These are phyloP conservation scores for Colletotrichum liriopes DNA, from an alignment of 2,329 filamentous ascomycete species.

Conservation along the genomic window DNA sequence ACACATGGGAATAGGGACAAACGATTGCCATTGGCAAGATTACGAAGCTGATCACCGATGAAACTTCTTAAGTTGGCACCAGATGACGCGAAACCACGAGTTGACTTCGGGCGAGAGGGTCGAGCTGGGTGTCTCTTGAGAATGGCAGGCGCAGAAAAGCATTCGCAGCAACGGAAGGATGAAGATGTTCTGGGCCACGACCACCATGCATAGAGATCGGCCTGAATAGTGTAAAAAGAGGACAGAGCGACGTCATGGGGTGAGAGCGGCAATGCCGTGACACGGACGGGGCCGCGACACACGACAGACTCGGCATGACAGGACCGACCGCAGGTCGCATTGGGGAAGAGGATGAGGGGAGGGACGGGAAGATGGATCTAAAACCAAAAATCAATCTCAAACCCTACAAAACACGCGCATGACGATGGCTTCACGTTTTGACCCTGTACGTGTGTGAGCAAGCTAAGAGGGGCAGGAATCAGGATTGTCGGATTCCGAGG, in stretches of 20 bases:
- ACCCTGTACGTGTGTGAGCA: not conserved
- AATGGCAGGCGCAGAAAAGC: slow-evolving; percentile 5
- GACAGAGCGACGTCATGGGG: slow-evolving; percentile 29
- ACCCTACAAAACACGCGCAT: slow-evolving; percentile 26
- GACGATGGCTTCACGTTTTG: slow-evolving; percentile 41
- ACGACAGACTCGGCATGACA: slow-evolving; percentile 24
- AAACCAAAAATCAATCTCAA: slow-evolving; percentile 29
- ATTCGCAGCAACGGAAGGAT: not conserved
- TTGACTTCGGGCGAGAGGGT: slow-evolving; percentile 13
- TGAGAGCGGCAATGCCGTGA: slow-evolving; percentile 21
- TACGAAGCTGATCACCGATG: slow-evolving; percentile 81
- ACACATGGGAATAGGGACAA: slow-evolving; percentile 78
- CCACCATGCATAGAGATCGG: slow-evolving; percentile 31
- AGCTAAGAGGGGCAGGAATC: not conserved
- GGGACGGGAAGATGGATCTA: slow-evolving; percentile 10
- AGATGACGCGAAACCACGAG: slow-evolving; percentile 12
- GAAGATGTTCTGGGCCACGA: slow-evolving; percentile 20
- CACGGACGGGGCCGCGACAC: slow-evolving; percentile 26
- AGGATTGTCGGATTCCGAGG: slow-evolving; percentile 28
- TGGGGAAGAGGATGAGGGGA: slow-evolving; percentile 1
- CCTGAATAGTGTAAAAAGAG: slow-evolving; percentile 18
- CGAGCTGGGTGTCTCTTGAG: slow-evolving; percentile 1
- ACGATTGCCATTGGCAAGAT: slow-evolving; percentile 99
- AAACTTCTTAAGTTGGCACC: slow-evolving; percentile 47
- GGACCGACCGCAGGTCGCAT: slow-evolving; percentile 17